phyloP scores from a whole-genome alignment of 345 rosid species.

The Toxicodendron radicans region DNA sequence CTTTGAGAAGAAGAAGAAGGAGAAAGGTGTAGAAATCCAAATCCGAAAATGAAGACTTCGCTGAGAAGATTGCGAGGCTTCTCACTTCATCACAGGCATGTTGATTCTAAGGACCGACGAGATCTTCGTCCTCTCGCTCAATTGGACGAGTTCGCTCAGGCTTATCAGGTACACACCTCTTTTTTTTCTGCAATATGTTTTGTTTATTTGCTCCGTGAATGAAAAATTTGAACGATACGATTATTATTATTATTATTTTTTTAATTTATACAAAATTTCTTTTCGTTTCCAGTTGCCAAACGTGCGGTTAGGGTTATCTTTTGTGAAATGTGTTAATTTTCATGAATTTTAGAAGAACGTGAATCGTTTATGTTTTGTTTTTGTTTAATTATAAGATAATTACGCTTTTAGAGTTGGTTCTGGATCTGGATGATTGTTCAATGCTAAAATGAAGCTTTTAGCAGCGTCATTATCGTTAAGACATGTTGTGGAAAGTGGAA shows the following conservation, averaged over 20 bases:
- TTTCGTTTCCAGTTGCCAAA: neutral
- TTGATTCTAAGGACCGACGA: constrained; percentile 42
- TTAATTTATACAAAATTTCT: too few relatives aligned
- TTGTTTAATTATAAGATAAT: neutral
- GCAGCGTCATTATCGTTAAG: neutral
- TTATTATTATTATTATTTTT: too few relatives aligned
- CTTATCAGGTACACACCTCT: constrained; percentile 57
- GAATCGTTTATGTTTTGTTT: neutral
- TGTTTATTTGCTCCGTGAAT: neutral
- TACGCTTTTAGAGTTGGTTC: neutral
- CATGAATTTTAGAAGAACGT: neutral
- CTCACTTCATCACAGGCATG: constrained; percentile 55
- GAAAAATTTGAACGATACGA: neutral
- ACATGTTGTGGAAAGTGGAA: neutral
- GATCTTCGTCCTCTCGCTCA: constrained; percentile 52
- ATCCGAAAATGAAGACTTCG: constrained; percentile 60
- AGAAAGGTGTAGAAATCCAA: neutral
- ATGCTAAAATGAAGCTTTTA: neutral
- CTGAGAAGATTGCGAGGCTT: constrained; percentile 66
- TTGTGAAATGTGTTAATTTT: neutral
- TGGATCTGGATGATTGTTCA: constrained; percentile 1
- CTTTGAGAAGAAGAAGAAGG: neutral
- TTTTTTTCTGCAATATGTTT: neutral
- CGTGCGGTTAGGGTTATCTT: neutral
- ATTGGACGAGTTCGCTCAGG: constrained; percentile 70